phyloP scores from a whole-genome alignment of 768 basidiomycete genomes.

The Boletus vinaceobasis region DNA sequence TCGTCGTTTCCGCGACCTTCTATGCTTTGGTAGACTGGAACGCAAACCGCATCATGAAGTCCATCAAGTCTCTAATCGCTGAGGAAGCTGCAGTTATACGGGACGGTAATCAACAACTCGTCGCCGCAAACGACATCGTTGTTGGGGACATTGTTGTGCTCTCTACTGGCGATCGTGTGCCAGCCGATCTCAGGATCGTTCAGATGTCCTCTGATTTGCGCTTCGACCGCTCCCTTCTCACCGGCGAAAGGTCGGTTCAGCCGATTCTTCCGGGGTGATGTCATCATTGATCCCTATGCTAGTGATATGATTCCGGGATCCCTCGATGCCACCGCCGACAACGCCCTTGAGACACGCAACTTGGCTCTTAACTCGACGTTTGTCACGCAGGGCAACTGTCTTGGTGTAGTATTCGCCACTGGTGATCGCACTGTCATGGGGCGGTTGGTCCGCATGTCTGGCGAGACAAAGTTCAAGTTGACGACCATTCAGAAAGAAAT shows the following conservation, averaged over 20 bases:
- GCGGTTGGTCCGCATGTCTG: conserved; percentile 53
- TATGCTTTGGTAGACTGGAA: conserved; percentile 52
- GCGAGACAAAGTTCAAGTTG: conserved; percentile 42
- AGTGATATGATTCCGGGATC: conserved; percentile 45
- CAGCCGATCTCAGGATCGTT: conserved; percentile 57
- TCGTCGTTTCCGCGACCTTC: conserved; percentile 40
- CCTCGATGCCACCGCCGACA: conserved; percentile 46
- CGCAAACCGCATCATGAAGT: conserved; percentile 49
- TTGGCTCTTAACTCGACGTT: conserved; percentile 48
- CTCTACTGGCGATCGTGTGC: conserved; percentile 53
- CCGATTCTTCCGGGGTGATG: neutral
- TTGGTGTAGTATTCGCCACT: conserved; percentile 40
- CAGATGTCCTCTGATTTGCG: conserved; percentile 49
- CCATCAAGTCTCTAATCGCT: conserved; percentile 57
- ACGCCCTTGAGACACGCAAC: conserved; percentile 45
- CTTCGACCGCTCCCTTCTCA: conserved; percentile 53
- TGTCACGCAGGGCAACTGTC: conserved; percentile 40
- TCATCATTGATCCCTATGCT: neutral
- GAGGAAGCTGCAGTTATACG: conserved; percentile 55
- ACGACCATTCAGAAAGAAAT: conserved; percentile 48
- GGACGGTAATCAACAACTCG: conserved; percentile 44
- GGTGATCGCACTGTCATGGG: conserved; percentile 49
- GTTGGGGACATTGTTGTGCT: conserved; percentile 56
- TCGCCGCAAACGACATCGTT: conserved; percentile 53
- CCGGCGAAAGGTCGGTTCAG: conserved; percentile 40